Evolutionary conservation across 495 filamentous ascomycete species (phyloP), one percentile per base, ranked within the genome.

Genomic region (Trichoderma asperelloides): DNA sequence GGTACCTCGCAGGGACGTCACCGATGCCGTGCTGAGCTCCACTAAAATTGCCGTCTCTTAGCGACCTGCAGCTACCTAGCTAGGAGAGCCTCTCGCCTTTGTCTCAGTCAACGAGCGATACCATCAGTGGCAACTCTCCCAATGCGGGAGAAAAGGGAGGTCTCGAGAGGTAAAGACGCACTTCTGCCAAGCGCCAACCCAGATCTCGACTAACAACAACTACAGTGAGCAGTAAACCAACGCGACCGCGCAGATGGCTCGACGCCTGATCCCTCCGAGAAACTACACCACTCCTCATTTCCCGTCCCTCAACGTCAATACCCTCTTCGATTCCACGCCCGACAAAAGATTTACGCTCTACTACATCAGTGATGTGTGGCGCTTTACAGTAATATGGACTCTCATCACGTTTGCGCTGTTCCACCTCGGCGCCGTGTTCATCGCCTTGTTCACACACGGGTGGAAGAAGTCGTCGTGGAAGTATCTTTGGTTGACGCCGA

Each of bases 351-450:
- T 82, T 68, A 91, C 90, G 67, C 87, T 98, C 69, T 95, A 93
- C 80, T 84, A 90, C 74, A 81, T 89, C 40, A 69, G 73, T 40
- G 92, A 97, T 73, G 91, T 96, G 60, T 97, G 92, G 92, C 88
- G 90, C 65, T 97, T 93, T 75, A 98, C 95, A 0, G 79, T 96
- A 1, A 85, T 87, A 74, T 98, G 95, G 95, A 97, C 94, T 40
- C 76, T 91, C 68, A 82, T 93, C 70, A 79, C 88, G 69, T 85
- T 86, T 75, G 83, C 85, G 69, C 73, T 86, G 67, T 82, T 90
- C 75, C 85, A 96, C 79, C 73, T 92, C 55, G 75, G 83, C 65
- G 91, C 91, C 2, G 88, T 88, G 0, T 81, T 79, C 13, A 93
- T 89, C 71, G 91, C 91, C 2, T 79, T 95, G 65, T 74, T 84